phyloP scores from a whole-genome alignment of 352 stramenopile species.

The Phytophthora sp. region DNA sequence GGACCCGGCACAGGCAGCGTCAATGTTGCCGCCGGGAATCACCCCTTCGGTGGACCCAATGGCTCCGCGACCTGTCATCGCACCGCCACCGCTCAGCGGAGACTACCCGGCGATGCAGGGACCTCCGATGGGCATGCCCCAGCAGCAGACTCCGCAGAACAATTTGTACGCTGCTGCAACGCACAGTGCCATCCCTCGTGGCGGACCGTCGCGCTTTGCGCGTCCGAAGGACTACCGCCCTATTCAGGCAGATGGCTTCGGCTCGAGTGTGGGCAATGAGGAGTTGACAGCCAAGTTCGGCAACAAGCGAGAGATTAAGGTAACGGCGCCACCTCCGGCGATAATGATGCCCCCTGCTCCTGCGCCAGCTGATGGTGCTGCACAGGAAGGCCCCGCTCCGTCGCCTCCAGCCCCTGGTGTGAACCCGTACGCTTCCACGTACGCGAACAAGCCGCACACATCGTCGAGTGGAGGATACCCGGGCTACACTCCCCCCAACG shows the following conservation, averaged over 20 bases:
- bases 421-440: slow-evolving; percentile 68
- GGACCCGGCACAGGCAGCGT: slow-evolving; percentile 63
- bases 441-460: slow-evolving; percentile 23
- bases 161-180: slow-evolving; percentile 79
- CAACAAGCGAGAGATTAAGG: slow-evolving; percentile 84
- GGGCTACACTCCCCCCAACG: slow-evolving; percentile 37
- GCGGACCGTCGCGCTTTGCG: slow-evolving; percentile 50
- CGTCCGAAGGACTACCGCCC: slow-evolving; percentile 79
- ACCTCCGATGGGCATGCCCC: slow-evolving; percentile 34
- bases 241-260: slow-evolving; percentile 90
- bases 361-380: slow-evolving; percentile 1
- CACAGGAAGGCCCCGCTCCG: not conserved
- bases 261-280: slow-evolving; percentile 89
- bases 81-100: slow-evolving; percentile 63
- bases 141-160: slow-evolving; percentile 48
- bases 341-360: slow-evolving; percentile 22
- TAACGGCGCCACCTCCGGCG: slow-evolving; percentile 73
- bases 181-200: slow-evolving; percentile 82
- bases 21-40: slow-evolving; percentile 76
- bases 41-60: slow-evolving; percentile 74
- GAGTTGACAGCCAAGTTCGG: slow-evolving; percentile 90
- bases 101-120: slow-evolving; percentile 46
- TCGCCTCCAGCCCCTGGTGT: slow-evolving; percentile 27
- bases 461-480: slow-evolving; percentile 42
- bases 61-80: slow-evolving; percentile 65